Evolutionary conservation across 2,329 filamentous ascomycete genomes (phyloP), one percentile per base, ranked within the genome.

Genomic region (Phaeosphaeriaceae sp.): DNA sequence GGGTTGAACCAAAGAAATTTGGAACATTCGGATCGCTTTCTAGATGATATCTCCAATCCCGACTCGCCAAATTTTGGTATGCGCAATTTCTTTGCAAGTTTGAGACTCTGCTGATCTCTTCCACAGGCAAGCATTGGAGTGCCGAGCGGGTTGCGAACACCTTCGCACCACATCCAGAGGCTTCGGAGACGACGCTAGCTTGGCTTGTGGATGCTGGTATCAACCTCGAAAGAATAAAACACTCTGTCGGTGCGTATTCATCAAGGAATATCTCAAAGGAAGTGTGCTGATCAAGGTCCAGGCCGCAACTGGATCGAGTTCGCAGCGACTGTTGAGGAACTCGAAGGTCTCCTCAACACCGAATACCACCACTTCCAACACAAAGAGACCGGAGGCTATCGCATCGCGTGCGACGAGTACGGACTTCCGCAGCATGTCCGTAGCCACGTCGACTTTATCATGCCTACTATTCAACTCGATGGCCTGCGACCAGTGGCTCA

Each of bases 351-450:
- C 2, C 50, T 68, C 1, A 26, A 64, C 0, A 66, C 66, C 3
- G 48, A 66, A 40, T 68, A 68, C 19, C 54, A 65, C 52, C 50
- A 57, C 48, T 68, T 56, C 56, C 51, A 64, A 11, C 61, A 65
- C 50, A 63, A 58, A 30, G 46, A 57, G 6, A 57, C 59, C n/a
- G 64, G 64, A 1, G 60, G 55, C 24, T 55, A 54, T 23, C 59
- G 55, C 13, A 57, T 68, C 54, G 64, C 59, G 5, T 67, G 65
- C 58, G 65, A 68, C 30, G 52, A 62, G 44, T 68, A 68, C 50
- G 56, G 60, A 13, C 49, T 68, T 26, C 59, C 59, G 1, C 57
- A 60, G 23, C 49, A 56, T 6, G 54, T 68, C n/a, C 55, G 55
- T 19, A 57, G 60, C 26, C 62, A 68, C 22, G 56, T 68, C 24